Percentiles rank a stretch among this genome's conserved stretches.
phyloP scores from a whole-genome alignment of 768 basidiomycete genomes.

The Strobilomyces dryophilus region DNA sequence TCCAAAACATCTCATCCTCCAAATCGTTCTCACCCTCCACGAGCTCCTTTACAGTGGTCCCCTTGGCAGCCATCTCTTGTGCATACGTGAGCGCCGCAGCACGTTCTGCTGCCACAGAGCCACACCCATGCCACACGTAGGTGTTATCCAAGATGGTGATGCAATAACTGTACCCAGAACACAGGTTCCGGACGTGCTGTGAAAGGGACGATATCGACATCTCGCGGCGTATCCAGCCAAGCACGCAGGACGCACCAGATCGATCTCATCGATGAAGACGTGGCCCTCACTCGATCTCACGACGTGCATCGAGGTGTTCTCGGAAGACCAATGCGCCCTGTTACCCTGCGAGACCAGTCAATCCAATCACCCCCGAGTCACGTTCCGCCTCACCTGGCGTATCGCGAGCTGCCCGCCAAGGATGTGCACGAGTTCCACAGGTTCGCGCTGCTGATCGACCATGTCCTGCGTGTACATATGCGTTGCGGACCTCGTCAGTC shows the following conservation, averaged over 20 bases:
- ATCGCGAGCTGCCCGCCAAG: conserved; percentile 71
- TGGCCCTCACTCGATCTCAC: conserved; percentile 49
- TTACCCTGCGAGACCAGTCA: conserved; percentile 46
- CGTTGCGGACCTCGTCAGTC: no score
- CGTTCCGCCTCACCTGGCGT: conserved; percentile 54
- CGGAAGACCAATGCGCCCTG: conserved; percentile 69
- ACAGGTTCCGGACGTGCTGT: conserved; percentile 62
- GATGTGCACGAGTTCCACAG: conserved; percentile 53
- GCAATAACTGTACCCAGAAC: conserved; percentile 84
- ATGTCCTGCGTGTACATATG: conserved; percentile 23
- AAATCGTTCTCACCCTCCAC: conserved; percentile 58
- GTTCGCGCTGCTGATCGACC: conserved; percentile 61
- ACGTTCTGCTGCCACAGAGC: conserved; percentile 57
- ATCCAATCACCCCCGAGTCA: background rate
- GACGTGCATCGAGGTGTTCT: conserved; percentile 81
- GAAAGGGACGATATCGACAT: conserved; percentile 1
- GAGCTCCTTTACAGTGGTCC: conserved; percentile 48
- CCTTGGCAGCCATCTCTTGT: conserved; percentile 37
- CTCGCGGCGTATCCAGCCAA: background rate
- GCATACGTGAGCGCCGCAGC: conserved; percentile 62
- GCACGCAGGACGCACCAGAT: conserved; percentile 45
- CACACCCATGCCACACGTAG: conserved; percentile 81
- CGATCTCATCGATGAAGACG: conserved; percentile 66
- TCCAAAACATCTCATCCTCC: conserved; percentile 81
- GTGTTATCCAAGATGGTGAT: conserved; percentile 62